Conservation (phyloP, 495 filamentous ascomycete species). For the Cercophora samala region DNA sequence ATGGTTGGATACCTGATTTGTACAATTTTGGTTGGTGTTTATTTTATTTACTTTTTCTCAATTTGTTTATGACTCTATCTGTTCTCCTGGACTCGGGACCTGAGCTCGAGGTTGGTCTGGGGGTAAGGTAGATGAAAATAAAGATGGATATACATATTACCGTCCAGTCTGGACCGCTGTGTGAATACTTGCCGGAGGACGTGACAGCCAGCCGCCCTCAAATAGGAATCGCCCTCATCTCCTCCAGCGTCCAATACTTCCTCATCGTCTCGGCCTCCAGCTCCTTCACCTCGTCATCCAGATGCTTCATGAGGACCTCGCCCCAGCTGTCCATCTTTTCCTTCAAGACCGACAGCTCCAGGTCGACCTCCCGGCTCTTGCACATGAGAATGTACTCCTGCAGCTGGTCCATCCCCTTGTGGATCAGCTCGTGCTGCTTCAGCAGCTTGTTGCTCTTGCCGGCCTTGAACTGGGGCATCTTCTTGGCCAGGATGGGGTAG, state of each 20-base stretch:
- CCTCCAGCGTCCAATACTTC: conserved; percentile 72
- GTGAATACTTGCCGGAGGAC: too few relatives aligned
- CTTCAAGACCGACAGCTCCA: conserved; percentile 66
- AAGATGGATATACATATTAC: neutral
- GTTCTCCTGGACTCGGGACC: neutral
- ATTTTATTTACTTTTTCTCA: conserved; percentile 19
- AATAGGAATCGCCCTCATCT: conserved; percentile 71
- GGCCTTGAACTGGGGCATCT: conserved; percentile 72
- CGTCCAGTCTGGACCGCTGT: neutral
- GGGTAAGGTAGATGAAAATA: conserved; percentile 1
- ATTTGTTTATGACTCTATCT: conserved; percentile 18
- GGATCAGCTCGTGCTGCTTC: conserved; percentile 78
- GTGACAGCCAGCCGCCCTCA: too few relatives aligned
- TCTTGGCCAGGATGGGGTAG: conserved; percentile 70
- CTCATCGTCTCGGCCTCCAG: conserved; percentile 84
- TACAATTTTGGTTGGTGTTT: conserved; percentile 32
- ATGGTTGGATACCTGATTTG: conserved; percentile 25
- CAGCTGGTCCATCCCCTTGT: conserved; percentile 72
- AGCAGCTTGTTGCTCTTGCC: conserved; percentile 43
- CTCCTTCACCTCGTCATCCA: conserved; percentile 69
- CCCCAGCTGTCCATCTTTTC: conserved; percentile 62
- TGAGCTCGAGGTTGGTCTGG: neutral
- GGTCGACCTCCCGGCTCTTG: conserved; percentile 59
- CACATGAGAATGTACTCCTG: conserved; percentile 65
- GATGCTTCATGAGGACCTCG: conserved; percentile 66